These are phyloP conservation scores for Aspergillus steynii DNA, from an alignment of 495 filamentous ascomycete genomes.

Conservation along the genomic window DNA sequence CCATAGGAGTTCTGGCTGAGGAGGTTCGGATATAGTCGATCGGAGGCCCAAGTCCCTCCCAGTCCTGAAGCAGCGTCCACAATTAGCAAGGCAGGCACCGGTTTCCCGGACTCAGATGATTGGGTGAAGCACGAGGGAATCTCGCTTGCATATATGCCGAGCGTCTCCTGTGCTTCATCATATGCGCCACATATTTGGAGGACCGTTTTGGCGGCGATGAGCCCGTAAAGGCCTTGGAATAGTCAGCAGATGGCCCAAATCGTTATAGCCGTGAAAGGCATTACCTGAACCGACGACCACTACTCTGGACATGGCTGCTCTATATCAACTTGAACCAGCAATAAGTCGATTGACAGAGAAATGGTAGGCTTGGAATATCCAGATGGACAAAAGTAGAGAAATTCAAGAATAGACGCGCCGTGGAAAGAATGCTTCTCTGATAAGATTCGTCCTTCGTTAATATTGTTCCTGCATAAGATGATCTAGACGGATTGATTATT, in stretches of 20 bases:
- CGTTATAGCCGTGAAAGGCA: background rate
- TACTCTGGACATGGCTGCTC: background rate
- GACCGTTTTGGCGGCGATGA: slow-evolving; percentile 59
- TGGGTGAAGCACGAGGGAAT: background rate
- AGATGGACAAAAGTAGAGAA: no score
- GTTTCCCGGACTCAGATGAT: background rate
- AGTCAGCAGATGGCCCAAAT: background rate
- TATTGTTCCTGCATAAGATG: no score
- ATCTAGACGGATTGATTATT: no score
- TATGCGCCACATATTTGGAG: slow-evolving; percentile 40
- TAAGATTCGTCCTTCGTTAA: no score
- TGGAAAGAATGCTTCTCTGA: no score
- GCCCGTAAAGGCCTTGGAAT: slow-evolving; percentile 44
- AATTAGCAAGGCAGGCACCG: slow-evolving; percentile 28
- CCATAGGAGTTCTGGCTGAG: slow-evolving; percentile 38
- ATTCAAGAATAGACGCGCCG: no score
- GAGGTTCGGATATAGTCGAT: slow-evolving; percentile 57
- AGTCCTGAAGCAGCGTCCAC: slow-evolving; percentile 51
- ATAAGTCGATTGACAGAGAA: no score
- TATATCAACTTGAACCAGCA: no score
- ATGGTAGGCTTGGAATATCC: no score
- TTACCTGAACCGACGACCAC: background rate
- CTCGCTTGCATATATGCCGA: background rate
- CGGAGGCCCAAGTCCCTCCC: slow-evolving; percentile 65
- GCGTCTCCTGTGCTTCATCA: background rate